These are phyloP conservation scores for Chimonanthus salicifolius DNA, from an alignment of 164 flowering plant genomes.

Conservation along the genomic window DNA sequence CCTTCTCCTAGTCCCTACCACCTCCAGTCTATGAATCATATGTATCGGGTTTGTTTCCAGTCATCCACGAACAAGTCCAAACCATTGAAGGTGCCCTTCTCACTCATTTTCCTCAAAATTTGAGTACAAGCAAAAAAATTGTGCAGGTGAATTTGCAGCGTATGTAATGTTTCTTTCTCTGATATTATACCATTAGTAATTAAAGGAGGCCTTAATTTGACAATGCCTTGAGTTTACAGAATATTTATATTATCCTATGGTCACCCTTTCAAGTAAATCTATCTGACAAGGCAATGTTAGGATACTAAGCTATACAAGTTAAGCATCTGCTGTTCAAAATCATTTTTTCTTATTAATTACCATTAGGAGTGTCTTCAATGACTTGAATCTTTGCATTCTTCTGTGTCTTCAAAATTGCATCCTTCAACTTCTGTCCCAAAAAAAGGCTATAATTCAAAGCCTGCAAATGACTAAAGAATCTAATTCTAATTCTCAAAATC, in stretches of 20 bases:
- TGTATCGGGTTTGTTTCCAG: too few species aligned
- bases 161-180: not conserved
- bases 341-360: slow-evolving; percentile 28
- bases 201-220: not conserved
- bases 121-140: not conserved
- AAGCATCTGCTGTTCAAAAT: not conserved
- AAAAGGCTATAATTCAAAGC: not conserved
- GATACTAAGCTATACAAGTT: not conserved
- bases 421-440: slow-evolving; percentile 54
- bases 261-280: not conserved
- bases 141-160: not conserved
- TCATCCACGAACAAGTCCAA: too few species aligned
- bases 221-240: not conserved
- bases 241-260: not conserved
- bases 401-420: slow-evolving; percentile 82
- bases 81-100: too few species aligned
- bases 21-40: too few species aligned
- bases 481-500: not conserved
- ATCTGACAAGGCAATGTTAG: not conserved
- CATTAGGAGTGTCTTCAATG: slow-evolving; percentile 63
- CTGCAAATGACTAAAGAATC: not conserved
- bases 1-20: too few species aligned
- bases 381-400: slow-evolving; percentile 58
- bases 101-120: too few species aligned
- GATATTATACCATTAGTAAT: not conserved